Base-by-base conservation (phyloP, 208 protist species). In the Borovskyia barvae region DNA sequence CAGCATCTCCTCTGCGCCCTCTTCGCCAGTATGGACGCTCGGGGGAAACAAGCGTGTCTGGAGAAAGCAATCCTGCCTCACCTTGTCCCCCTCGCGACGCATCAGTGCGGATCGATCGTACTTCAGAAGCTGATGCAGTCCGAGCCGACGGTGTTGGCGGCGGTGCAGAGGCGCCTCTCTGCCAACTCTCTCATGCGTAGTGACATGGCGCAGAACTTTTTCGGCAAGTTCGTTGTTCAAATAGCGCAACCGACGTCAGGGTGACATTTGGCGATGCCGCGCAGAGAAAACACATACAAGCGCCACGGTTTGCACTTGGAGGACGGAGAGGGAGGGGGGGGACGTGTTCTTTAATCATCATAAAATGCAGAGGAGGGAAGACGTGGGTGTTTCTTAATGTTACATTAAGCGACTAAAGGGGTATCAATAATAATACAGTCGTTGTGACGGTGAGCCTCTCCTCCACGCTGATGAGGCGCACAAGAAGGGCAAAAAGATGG, bases 221-320 rank as follows among this genome's bases (percentile, higher is more conserved):
- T 80, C 63, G 84, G 87, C 33, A 91, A 92, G 62, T 94, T 90
- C 72, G 82, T 94, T 17, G 87, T 94, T 30, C 80, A 88, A 46
- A 90, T 90, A 53, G 79, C 80, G 24, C 52, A 65, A 47, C 57
- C 66, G 33, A n/a, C n/a, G n/a, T n/a, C n/a, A n/a, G n/a, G n/a
- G n/a, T n/a, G n/a, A n/a, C n/a, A n/a, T n/a, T n/a, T n/a, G n/a
- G n/a, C n/a, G n/a, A n/a, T n/a, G n/a, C n/a, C n/a, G n/a, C n/a
- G n/a, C n/a, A n/a, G n/a, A n/a, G n/a, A n/a, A n/a, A n/a, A n/a
- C n/a, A n/a, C n/a, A n/a, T n/a, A n/a, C n/a, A n/a, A n/a, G n/a
- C n/a, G n/a, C n/a, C n/a, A n/a, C n/a, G n/a, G n/a, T n/a, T n/a
- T n/a, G n/a, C n/a, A n/a, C n/a, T n/a, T n/a, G n/a, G n/a, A n/a